A percentile compares a stretch with the other conserved stretches of the same genome.
Conservation (phyloP, 228 moss, liverwort and hornwort genomes). For the Sphagnum fallax region DNA sequence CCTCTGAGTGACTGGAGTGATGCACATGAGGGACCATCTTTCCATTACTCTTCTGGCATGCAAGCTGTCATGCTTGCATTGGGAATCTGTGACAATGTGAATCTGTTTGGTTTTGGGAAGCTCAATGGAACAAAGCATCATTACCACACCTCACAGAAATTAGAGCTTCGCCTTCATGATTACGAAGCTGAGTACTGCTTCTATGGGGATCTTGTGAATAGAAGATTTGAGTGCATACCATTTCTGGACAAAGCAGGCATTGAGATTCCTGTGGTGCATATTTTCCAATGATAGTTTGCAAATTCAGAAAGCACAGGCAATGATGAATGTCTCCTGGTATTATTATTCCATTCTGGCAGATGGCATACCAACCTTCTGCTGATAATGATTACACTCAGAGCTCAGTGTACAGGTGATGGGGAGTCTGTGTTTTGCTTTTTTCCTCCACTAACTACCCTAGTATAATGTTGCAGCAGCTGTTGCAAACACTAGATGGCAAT, state of each 20-base stretch:
- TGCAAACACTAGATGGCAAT: no score
- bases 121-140: slow-evolving; percentile 41
- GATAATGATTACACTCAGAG: no score
- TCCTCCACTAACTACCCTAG: no score
- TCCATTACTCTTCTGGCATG: slow-evolving; percentile 75
- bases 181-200: slow-evolving; percentile 63
- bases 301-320: no score
- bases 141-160: slow-evolving; percentile 53
- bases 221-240: slow-evolving; percentile 26
- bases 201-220: slow-evolving; percentile 43
- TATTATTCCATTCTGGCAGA: no score
- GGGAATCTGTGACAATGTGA: slow-evolving; percentile 53
- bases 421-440: no score
- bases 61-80: slow-evolving; percentile 63
- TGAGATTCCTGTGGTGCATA: slow-evolving; percentile 25
- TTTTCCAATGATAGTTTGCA: slow-evolving; percentile 10
- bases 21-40: slow-evolving; percentile 15
- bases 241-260: slow-evolving; percentile 37
- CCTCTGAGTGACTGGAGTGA: slow-evolving; percentile 26
- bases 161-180: slow-evolving; percentile 60
- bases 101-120: slow-evolving; percentile 65
- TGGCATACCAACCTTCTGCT: no score
- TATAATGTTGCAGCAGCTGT: no score
- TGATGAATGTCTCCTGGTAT: no score
- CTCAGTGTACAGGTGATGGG: no score